Evolutionary conservation across 305 asterid genomes (phyloP).

Genomic region (Caryopteris hybrid): DNA sequence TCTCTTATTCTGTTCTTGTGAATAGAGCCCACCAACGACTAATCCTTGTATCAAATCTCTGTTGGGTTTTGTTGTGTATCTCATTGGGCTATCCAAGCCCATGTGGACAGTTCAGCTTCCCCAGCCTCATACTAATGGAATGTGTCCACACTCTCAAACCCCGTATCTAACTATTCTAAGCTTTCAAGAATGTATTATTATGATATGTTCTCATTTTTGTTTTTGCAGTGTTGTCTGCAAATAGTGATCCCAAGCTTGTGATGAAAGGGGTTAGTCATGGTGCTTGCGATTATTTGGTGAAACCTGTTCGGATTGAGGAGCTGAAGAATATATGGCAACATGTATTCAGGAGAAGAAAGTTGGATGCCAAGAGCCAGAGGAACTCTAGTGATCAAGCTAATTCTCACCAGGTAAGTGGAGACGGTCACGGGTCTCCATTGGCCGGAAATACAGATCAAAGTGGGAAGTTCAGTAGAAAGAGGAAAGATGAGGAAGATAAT

Average conservation of each 20-base stretch:
- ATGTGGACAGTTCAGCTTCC: too few relatives aligned
- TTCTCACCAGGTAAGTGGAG: constrained; percentile 35
- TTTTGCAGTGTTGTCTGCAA: constrained; percentile 67
- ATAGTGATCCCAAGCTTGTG: constrained; percentile 65
- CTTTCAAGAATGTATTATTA: too few relatives aligned
- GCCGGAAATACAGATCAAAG: constrained; percentile 50
- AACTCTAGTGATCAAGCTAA: constrained; percentile 30
- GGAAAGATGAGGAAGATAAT: constrained; percentile 77
- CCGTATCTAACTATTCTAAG: background rate
- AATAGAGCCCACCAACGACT: background rate
- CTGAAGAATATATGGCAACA: constrained; percentile 84
- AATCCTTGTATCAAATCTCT: background rate
- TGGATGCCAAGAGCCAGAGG: constrained; percentile 27
- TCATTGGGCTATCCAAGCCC: background rate
- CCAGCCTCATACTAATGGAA: too few relatives aligned
- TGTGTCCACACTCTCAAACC: too few relatives aligned
- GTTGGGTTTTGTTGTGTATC: background rate
- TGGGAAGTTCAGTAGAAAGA: constrained; percentile 56
- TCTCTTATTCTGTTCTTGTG: background rate
- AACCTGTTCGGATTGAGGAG: constrained; percentile 75
- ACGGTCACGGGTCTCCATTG: constrained; percentile 35
- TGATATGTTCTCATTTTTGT: constrained; percentile 9
- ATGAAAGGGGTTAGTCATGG: constrained; percentile 79
- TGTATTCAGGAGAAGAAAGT: constrained; percentile 56
- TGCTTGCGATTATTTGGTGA: constrained; percentile 82